Percentiles rank a stretch among this genome's conserved stretches.
Evolutionary conservation across 495 filamentous ascomycete genomes (phyloP).

Genomic region (Amphirosellinia nigrospora): DNA sequence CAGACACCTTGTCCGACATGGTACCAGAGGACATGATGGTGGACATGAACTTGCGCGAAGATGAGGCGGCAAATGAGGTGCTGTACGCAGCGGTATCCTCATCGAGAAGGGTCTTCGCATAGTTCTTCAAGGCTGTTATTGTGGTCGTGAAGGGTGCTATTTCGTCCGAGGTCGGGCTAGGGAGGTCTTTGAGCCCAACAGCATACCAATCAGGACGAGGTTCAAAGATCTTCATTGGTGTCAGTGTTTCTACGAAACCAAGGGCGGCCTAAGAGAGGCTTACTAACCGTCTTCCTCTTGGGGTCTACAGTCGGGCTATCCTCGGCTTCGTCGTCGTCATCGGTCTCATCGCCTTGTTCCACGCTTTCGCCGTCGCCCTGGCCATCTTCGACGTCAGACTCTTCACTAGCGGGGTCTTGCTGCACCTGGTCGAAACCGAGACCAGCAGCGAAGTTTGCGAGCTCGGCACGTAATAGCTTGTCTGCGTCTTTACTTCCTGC

Average conservation of each 20-base stretch:
- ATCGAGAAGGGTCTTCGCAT: conserved; percentile 76
- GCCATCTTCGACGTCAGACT: conserved; percentile 40
- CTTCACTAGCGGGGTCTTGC: conserved; percentile 32
- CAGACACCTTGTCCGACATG: conserved; percentile 94
- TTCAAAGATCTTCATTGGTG: conserved; percentile 63
- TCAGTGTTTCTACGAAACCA: conserved; percentile 5
- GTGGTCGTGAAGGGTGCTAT: conserved; percentile 60
- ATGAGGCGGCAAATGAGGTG: conserved; percentile 61
- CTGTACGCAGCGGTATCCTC: conserved; percentile 71
- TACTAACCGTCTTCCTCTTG: conserved; percentile 53
- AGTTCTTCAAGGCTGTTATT: conserved; percentile 73
- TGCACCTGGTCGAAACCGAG: conserved; percentile 53
- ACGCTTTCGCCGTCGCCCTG: conserved; percentile 27
- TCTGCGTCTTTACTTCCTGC: conserved; percentile 42
- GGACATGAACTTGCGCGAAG: conserved; percentile 90
- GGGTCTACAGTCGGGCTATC: conserved; percentile 29
- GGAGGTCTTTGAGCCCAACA: conserved; percentile 63
- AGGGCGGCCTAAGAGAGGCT: conserved; percentile 31
- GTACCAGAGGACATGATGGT: conserved; percentile 98
- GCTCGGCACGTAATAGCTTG: conserved; percentile 47
- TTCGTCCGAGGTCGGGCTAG: conserved; percentile 51
- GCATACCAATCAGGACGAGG: conserved; percentile 89
- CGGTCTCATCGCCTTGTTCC: conserved; percentile 28
- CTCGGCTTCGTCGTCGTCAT: conserved; percentile 36
- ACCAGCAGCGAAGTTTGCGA: conserved; percentile 51